Evolutionary conservation across 176 grass and related monocot genomes (phyloP).

Genomic region (Hyparrhenia diplandra): DNA sequence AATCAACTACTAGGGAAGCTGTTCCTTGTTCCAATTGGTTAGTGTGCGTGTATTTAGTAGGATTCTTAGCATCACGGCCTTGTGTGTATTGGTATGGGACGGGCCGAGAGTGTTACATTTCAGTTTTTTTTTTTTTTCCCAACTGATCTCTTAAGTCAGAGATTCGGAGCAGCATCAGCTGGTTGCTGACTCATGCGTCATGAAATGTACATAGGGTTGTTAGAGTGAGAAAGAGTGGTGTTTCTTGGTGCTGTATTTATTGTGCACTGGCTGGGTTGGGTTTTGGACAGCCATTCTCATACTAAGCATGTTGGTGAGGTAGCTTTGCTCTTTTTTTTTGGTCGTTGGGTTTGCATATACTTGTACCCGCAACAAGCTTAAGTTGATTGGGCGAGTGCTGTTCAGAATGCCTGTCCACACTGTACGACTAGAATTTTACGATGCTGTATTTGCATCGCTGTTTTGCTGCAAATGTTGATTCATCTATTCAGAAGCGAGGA

Average conservation of each 20-base stretch:
- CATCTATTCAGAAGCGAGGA: not conserved
- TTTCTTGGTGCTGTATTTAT: conserved; percentile 22
- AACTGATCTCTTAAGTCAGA: not conserved
- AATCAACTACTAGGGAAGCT: not conserved
- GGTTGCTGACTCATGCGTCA: conserved; percentile 2
- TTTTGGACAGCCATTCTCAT: not conserved
- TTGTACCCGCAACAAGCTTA: not conserved
- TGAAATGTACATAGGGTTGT: conserved; percentile 42
- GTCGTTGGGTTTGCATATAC: not conserved
- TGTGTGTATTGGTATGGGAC: conserved; percentile 12
- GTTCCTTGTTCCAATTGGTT: conserved; percentile 2
- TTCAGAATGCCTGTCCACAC: not conserved
- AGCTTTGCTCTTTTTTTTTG: not conserved
- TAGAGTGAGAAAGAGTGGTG: not conserved
- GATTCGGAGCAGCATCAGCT: not conserved
- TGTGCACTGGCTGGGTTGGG: not conserved
- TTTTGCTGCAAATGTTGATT: not conserved
- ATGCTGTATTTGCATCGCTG: not conserved
- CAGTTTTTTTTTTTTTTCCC: not conserved
- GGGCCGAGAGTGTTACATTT: not conserved
- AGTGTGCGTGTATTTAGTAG: conserved; percentile 36
- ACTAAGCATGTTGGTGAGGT: not conserved
- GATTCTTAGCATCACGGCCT: conserved; percentile 28
- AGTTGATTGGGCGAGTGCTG: not conserved
- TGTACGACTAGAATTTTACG: not conserved